phyloP scores from a whole-genome alignment of 129 eudicot genomes.

The Helianthus tuberosus region DNA sequence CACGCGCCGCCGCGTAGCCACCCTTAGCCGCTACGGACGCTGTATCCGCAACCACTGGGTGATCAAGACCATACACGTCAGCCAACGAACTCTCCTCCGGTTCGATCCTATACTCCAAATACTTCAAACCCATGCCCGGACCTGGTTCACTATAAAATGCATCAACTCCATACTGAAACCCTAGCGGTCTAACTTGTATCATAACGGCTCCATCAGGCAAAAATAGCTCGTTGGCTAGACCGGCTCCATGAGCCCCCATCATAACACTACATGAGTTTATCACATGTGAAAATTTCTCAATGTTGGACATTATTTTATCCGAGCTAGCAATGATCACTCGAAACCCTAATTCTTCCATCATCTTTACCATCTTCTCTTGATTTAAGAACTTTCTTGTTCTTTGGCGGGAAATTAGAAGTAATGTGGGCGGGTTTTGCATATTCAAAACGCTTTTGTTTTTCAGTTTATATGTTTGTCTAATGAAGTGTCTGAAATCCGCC shows the following conservation, averaged over 20 bases:
- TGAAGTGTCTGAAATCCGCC: constrained; percentile 50
- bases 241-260: constrained; percentile 79
- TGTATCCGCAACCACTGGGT: constrained; percentile 58
- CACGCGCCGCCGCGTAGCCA: constrained; percentile 43
- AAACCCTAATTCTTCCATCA: constrained; percentile 65
- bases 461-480: constrained; percentile 44
- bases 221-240: constrained; percentile 57
- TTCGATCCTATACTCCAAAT: constrained; percentile 62
- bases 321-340: constrained; percentile 44
- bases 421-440: constrained; percentile 33
- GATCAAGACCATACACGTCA: constrained; percentile 45
- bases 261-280: constrained; percentile 60
- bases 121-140: constrained; percentile 58
- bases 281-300: constrained; percentile 43
- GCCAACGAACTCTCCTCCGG: constrained; percentile 74
- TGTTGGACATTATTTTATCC: constrained; percentile 32
- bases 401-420: constrained; percentile 55
- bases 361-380: constrained; percentile 50
- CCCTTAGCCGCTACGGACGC: constrained; percentile 51
- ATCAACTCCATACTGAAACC: constrained; percentile 51
- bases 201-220: constrained; percentile 56
- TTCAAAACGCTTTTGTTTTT: constrained; percentile 23
- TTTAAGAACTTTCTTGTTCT: constrained; percentile 50
- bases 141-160: constrained; percentile 61
- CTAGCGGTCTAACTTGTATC: constrained; percentile 63